Percentiles rank a stretch among this genome's conserved stretches.
These are phyloP conservation scores for Lactuca sativa DNA, from an alignment of 129 eudicot genomes.

Conservation along the genomic window DNA sequence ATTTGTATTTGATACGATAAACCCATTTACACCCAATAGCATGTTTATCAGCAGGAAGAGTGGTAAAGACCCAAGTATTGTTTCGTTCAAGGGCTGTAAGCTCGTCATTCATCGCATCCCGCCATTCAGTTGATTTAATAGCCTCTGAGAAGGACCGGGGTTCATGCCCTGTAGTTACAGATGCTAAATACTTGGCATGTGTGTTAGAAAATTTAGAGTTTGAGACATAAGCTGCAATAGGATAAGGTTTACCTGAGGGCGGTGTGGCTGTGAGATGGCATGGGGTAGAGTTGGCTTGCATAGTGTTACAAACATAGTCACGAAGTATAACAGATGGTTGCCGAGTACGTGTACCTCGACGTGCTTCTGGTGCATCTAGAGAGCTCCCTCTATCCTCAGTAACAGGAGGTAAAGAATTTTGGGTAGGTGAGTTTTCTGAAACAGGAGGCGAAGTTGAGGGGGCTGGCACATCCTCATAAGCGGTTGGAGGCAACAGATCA, in stretches of 20 bases:
- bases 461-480: too few species aligned
- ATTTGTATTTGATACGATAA: background rate
- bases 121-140: background rate
- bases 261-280: too few species aligned
- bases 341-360: too few species aligned
- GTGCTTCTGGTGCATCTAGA: too few species aligned
- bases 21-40: conserved; percentile 1
- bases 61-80: background rate
- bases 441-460: too few species aligned
- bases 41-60: background rate
- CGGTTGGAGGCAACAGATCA: too few species aligned
- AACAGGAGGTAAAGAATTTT: too few species aligned
- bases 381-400: too few species aligned
- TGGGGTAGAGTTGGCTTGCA: too few species aligned
- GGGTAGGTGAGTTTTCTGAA: too few species aligned
- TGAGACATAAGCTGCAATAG: conserved; percentile 8
- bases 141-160: background rate
- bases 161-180: background rate
- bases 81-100: conserved; percentile 8
- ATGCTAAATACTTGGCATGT: conserved; percentile 2
- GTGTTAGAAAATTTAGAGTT: background rate
- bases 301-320: too few species aligned
- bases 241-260: conserved; percentile 27
- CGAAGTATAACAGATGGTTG: too few species aligned
- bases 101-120: conserved; percentile 8